These are phyloP conservation scores for Phalaenopsis hybrid DNA, from an alignment of 116 monocot species.

Conservation along the genomic window DNA sequence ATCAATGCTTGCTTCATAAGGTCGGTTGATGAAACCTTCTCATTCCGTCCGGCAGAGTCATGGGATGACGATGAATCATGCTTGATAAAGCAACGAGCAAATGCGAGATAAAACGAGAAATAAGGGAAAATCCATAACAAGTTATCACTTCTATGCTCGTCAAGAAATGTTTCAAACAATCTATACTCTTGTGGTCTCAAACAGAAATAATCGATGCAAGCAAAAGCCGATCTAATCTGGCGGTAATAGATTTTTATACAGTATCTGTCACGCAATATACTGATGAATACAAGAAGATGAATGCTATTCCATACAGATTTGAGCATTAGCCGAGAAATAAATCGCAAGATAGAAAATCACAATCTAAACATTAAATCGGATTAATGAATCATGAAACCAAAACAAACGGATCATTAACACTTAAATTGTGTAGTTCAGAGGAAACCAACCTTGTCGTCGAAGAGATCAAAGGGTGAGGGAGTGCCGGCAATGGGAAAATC, in stretches of 20 bases:
- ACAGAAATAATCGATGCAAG: no score
- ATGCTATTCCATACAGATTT: background rate
- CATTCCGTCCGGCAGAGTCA: conserved; percentile 13
- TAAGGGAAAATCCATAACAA: conserved; percentile 69
- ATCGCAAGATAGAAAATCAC: no score
- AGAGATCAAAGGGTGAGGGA: conserved; percentile 50
- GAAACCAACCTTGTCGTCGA: conserved; percentile 35
- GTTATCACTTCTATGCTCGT: conserved; percentile 58
- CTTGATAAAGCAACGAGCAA: no score
- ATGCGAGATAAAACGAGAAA: no score
- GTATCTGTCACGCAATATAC: no score
- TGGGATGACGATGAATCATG: background rate
- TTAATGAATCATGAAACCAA: conserved; percentile 4
- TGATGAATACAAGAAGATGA: background rate
- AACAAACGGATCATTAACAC: background rate
- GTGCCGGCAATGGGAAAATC: conserved; percentile 14
- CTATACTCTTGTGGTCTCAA: conserved; percentile 35
- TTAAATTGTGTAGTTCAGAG: background rate
- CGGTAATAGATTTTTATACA: no score
- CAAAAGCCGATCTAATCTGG: no score
- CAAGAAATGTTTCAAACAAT: conserved; percentile 79
- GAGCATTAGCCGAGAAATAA: background rate
- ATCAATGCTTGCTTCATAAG: conserved; percentile 96
- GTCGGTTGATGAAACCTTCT: conserved; percentile 57
- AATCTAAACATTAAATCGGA: background rate